Conservation (phyloP, 257 asterid genomes). For the Solanum arcanum region DNA sequence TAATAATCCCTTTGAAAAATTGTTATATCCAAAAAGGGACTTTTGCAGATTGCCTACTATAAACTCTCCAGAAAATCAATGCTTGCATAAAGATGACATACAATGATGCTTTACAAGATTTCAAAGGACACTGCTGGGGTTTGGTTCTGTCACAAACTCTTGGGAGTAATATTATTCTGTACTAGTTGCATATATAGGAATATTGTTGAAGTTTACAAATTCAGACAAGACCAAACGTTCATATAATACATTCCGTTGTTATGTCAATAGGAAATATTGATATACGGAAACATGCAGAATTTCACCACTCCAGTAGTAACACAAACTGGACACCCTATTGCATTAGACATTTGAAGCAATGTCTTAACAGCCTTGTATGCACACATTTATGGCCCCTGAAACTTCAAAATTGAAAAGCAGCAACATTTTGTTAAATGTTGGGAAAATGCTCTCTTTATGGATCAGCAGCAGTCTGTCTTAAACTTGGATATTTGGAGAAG, state of each 20-base stretch:
- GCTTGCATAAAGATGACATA: background rate
- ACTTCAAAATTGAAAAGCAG: background rate
- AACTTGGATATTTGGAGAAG: slow-evolving; percentile 50
- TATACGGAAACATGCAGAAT: background rate
- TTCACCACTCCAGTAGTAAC: background rate
- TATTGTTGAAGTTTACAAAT: background rate
- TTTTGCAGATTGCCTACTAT: background rate
- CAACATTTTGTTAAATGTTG: background rate
- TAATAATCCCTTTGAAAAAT: background rate
- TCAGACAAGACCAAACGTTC: background rate
- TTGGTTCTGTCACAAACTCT: background rate
- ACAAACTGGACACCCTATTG: background rate
- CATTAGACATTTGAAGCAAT: background rate
- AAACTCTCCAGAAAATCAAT: background rate
- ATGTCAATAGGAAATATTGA: background rate
- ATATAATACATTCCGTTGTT: background rate
- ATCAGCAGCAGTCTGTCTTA: slow-evolving; percentile 4
- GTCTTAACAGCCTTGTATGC: background rate
- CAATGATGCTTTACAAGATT: background rate
- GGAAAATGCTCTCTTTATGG: background rate
- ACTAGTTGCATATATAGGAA: background rate
- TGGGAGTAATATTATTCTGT: background rate
- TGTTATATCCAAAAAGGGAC: background rate
- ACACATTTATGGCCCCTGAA: background rate
- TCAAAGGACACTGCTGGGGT: background rate